Evolutionary conservation across 352 stramenopile genomes (phyloP), one percentile per base, ranked within the genome.

Genomic region (Phytopythium oedochilum): DNA sequence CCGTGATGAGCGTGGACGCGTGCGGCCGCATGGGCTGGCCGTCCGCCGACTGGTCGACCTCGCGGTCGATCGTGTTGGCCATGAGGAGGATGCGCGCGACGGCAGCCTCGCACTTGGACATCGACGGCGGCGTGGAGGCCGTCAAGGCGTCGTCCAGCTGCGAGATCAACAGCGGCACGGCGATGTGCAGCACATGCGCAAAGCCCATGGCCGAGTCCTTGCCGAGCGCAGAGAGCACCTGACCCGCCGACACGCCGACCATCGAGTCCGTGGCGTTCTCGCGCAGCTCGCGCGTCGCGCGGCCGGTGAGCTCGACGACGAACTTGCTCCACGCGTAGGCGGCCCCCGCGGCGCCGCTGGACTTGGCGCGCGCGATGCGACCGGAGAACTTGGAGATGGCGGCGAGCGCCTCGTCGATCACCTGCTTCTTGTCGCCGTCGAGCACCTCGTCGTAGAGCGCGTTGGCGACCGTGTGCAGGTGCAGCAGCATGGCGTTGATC

Each of bases 261-360:
- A 95, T 73, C 20, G 85, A 95, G 58, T 95, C 83, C 3, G 80
- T 62, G n/a, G 85, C 79, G 52, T 94, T 68, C 23, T 83, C 78
- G 14, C 66, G 59, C 42, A 95, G 61, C 50, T 95, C 80, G 8
- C 80, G 67, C 5, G 66, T 78, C 10, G 83, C 77, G 40, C 82
- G 79, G 25, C 78, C 75, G 14, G 78, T 87, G 28, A 91, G 67
- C 45, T 90, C 79, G 25, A 92, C 79, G 9, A 95, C 81, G 63
- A 92, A 93, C 57, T 92, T 89, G 60, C 63, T 90, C 85, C 85
- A 95, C 12, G 85, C 85, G 54, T 92, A 92, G 14, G 65, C 58
- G 4, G 77, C 81, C 26, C 83, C 81, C 18, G 72, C 77, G 5
- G 57, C 70, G 3, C 70, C 51, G 29, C 83, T 76, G 6, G 75